phyloP scores from a whole-genome alignment of 148 eudicot species.

The Pouteria glomerata region DNA sequence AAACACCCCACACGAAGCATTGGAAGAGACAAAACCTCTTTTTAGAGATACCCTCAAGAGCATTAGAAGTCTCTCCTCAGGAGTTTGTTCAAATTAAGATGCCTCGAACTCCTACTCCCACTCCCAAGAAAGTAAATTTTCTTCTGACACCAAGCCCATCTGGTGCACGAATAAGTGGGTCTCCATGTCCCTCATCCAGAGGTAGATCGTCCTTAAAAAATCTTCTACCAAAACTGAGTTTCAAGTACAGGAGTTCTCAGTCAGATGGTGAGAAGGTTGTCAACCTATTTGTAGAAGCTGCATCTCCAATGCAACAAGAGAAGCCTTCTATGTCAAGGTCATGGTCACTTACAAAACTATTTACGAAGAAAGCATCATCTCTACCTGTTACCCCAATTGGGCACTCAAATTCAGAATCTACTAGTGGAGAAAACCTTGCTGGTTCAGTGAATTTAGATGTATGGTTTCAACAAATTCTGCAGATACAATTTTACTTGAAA shows the following conservation, averaged over 20 bases:
- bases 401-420: conserved; percentile 35
- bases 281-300: conserved; percentile 25
- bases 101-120: conserved; percentile 37
- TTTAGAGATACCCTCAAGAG: conserved; percentile 67
- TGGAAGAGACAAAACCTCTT: conserved; percentile 62
- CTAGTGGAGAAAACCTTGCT: conserved; percentile 29
- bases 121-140: conserved; percentile 82
- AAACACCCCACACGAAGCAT: conserved; percentile 32
- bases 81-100: conserved; percentile 60
- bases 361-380: conserved; percentile 61
- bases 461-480: conserved; percentile 17
- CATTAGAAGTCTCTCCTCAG: conserved; percentile 36
- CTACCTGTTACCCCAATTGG: conserved; percentile 55
- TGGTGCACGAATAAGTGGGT: conserved; percentile 36
- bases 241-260: conserved; percentile 39
- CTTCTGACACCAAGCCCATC: conserved; percentile 46
- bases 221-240: conserved; percentile 52
- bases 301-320: conserved; percentile 41
- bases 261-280: conserved; percentile 40
- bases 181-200: conserved; percentile 51
- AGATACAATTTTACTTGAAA: too few species aligned
- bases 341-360: conserved; percentile 57
- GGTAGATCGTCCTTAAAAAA: conserved; percentile 48
- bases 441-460: conserved; percentile 34
- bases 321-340: conserved; percentile 55